These are phyloP conservation scores for Heliamphora pulchella DNA, from an alignment of 179 eudicot genomes.

Conservation along the genomic window DNA sequence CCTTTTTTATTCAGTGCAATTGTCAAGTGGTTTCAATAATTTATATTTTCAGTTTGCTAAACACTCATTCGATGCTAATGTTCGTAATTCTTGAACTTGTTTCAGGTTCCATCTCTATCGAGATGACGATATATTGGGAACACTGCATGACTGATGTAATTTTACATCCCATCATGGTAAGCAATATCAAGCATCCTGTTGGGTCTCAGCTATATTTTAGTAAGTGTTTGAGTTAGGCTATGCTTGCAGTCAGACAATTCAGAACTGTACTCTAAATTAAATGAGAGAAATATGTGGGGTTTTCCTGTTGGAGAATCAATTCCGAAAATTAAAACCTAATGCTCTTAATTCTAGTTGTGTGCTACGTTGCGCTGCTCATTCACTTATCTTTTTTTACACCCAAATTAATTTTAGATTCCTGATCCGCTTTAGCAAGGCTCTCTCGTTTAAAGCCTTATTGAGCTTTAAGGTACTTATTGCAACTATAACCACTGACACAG, in stretches of 20 bases:
- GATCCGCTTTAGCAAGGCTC: too few species aligned
- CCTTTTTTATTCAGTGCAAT: background rate
- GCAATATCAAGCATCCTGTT: background rate
- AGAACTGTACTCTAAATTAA: slow-evolving; percentile 4
- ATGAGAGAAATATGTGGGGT: background rate
- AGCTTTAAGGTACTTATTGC: too few species aligned
- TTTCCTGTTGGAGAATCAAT: background rate
- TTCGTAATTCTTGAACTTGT: background rate
- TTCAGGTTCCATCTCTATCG: slow-evolving; percentile 71
- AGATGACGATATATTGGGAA: slow-evolving; percentile 75
- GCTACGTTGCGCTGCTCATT: background rate
- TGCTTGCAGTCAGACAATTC: background rate
- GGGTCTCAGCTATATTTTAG: background rate
- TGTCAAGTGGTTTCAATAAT: background rate
- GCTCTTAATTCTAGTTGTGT: background rate
- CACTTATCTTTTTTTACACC: too few species aligned
- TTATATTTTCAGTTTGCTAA: background rate
- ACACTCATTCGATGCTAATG: background rate
- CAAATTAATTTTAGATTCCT: too few species aligned
- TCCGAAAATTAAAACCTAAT: background rate
- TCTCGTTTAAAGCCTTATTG: too few species aligned
- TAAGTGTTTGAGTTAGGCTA: background rate
- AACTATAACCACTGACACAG: too few species aligned
- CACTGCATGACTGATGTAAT: slow-evolving; percentile 47
- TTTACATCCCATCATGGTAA: slow-evolving; percentile 14